These are phyloP conservation scores for Ceratocystis papillata DNA, from an alignment of 2,329 filamentous ascomycete species.

Conservation along the genomic window DNA sequence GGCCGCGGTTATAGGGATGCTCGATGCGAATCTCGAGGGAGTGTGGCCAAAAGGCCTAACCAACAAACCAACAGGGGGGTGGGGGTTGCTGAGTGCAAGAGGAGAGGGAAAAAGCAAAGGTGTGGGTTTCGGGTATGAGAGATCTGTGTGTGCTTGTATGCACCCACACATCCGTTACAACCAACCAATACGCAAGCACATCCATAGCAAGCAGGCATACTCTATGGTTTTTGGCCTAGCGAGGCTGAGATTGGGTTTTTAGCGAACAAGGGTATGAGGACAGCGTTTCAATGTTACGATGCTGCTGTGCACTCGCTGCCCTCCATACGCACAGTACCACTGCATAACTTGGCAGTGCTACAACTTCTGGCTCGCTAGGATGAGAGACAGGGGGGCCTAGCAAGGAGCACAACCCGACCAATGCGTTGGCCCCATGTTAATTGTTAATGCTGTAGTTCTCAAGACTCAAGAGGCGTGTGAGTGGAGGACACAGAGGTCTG, in stretches of 20 bases:
- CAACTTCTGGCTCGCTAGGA: background rate
- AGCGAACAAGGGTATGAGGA: background rate
- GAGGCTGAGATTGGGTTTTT: background rate
- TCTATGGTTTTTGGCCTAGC: too few species aligned
- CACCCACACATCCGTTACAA: background rate
- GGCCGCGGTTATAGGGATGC: background rate
- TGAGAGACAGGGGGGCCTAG: background rate
- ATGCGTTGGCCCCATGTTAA: background rate
- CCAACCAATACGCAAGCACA: background rate
- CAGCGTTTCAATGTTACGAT: too few species aligned
- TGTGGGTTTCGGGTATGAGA: constrained; percentile 2
- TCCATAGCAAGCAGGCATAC: background rate
- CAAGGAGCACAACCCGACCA: background rate
- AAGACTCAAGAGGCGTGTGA: background rate
- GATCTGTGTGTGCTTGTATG: constrained; percentile 4
- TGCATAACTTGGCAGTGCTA: background rate
- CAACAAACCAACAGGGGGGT: background rate
- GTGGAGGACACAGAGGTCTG: constrained; percentile 2
- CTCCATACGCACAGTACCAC: background rate
- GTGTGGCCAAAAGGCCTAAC: background rate
- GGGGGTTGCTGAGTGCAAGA: background rate
- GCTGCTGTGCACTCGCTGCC: background rate
- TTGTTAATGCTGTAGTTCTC: background rate
- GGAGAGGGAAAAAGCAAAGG: background rate
- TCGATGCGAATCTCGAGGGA: background rate